Conservation (phyloP, 345 rosid genomes). For the Gossypioides kirkii region DNA sequence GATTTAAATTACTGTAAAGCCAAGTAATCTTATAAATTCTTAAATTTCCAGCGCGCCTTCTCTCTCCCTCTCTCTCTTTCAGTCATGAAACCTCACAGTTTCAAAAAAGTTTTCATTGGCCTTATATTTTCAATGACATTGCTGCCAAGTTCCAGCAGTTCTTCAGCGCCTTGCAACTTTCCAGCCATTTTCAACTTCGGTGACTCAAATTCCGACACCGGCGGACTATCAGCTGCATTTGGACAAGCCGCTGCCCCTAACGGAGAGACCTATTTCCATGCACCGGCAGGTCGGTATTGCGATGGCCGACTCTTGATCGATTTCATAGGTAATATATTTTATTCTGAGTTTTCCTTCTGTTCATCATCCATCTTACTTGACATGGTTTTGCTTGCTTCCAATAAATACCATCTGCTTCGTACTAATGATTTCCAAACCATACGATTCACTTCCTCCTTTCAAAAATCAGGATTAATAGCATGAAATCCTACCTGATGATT, state of each 20-base stretch:
- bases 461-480: neutral
- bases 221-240: slow-evolving; percentile 78
- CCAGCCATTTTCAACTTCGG: slow-evolving; percentile 69
- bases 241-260: slow-evolving; percentile 73
- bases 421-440: neutral
- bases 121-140: neutral
- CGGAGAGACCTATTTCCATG: slow-evolving; percentile 3
- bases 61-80: neutral
- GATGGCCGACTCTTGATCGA: slow-evolving; percentile 11
- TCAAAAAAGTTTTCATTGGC: neutral
- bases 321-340: slow-evolving; percentile 1
- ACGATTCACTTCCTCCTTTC: neutral
- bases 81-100: neutral
- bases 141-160: slow-evolving; percentile 1
- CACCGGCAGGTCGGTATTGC: neutral
- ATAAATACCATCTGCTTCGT: neutral
- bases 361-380: neutral
- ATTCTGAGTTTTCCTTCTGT: neutral
- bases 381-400: neutral
- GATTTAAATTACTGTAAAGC: no score
- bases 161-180: slow-evolving; percentile 34
- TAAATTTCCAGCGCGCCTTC: neutral
- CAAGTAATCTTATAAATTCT: no score
- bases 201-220: slow-evolving; percentile 46
- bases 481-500: neutral